These are phyloP conservation scores for Gautieria morchelliformis DNA, from an alignment of 768 basidiomycete species.

Conservation along the genomic window DNA sequence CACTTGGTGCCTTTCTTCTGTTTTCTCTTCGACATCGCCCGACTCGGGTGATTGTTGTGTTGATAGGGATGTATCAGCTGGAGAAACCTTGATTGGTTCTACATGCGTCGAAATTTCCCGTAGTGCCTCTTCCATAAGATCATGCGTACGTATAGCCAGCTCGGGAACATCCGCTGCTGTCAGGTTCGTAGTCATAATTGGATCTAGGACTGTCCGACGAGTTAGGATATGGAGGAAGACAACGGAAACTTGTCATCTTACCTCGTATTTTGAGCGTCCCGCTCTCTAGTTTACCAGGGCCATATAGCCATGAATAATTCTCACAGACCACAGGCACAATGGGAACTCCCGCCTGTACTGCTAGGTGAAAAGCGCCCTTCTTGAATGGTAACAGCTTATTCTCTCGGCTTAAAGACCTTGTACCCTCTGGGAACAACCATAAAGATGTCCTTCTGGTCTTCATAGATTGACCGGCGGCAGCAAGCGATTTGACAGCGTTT, in stretches of 20 bases:
- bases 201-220: conserved; percentile 67
- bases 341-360: conserved; percentile 82
- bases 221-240: conserved; percentile 7
- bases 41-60: background rate
- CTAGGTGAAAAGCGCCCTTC: conserved; percentile 97
- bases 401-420: conserved; percentile 59
- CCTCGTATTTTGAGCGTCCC: conserved; percentile 80
- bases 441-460: conserved; percentile 60
- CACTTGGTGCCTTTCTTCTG: conserved; percentile 8
- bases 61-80: conserved; percentile 5
- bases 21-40: background rate
- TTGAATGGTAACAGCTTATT: conserved; percentile 81
- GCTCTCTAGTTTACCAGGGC: conserved; percentile 60
- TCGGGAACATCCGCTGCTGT: conserved; percentile 59
- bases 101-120: conserved; percentile 55
- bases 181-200: conserved; percentile 66
- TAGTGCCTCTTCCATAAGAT: conserved; percentile 71
- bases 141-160: conserved; percentile 58
- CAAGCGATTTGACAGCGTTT: conserved; percentile 65
- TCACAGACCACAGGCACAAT: conserved; percentile 88
- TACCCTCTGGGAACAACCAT: conserved; percentile 97
- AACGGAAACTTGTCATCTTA: conserved; percentile 25
- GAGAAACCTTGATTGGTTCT: background rate
- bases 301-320: conserved; percentile 88
- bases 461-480: conserved; percentile 71